Evolutionary conservation across 805 yeast species (phyloP).

Genomic region (Candida khao-thaluensis): DNA sequence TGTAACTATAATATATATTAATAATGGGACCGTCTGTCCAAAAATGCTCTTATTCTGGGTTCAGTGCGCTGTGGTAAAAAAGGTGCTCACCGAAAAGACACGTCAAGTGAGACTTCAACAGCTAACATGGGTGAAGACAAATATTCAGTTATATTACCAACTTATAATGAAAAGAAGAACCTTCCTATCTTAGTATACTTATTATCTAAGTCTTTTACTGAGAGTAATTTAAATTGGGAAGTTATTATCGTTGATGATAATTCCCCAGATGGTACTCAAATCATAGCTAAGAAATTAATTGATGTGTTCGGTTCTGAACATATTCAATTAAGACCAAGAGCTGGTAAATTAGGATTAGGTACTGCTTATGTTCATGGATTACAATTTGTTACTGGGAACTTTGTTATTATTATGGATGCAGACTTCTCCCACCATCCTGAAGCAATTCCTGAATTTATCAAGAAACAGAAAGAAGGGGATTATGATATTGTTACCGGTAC

Average conservation of each 20-base stretch:
- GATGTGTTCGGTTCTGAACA: slow-evolving; percentile 57
- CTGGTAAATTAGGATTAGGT: slow-evolving; percentile 76
- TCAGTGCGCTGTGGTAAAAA: too few relatives aligned
- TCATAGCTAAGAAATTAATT: slow-evolving; percentile 60
- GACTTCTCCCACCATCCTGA: slow-evolving; percentile 82
- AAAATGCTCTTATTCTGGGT: too few relatives aligned
- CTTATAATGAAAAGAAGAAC: slow-evolving; percentile 68
- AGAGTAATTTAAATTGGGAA: slow-evolving; percentile 66
- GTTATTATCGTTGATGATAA: slow-evolving; percentile 74
- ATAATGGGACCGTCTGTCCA: background rate
- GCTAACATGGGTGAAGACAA: slow-evolving; percentile 29
- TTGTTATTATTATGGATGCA: slow-evolving; percentile 80
- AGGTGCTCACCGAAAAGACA: slow-evolving; percentile 5
- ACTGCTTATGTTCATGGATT: slow-evolving; percentile 81
- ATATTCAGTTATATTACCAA: slow-evolving; percentile 73
- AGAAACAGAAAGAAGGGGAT: slow-evolving; percentile 52
- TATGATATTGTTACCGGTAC: slow-evolving; percentile 60
- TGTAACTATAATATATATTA: background rate
- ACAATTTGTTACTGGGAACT: slow-evolving; percentile 68
- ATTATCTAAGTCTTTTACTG: slow-evolving; percentile 63
- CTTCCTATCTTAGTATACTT: slow-evolving; percentile 68
- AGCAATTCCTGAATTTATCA: slow-evolving; percentile 73
- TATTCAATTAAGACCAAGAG: slow-evolving; percentile 65
- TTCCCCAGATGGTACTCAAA: slow-evolving; percentile 83
- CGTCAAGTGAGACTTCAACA: background rate